phyloP scores from a whole-genome alignment of 1,284 basidiomycete species.

The Amylostereum areolatum region DNA sequence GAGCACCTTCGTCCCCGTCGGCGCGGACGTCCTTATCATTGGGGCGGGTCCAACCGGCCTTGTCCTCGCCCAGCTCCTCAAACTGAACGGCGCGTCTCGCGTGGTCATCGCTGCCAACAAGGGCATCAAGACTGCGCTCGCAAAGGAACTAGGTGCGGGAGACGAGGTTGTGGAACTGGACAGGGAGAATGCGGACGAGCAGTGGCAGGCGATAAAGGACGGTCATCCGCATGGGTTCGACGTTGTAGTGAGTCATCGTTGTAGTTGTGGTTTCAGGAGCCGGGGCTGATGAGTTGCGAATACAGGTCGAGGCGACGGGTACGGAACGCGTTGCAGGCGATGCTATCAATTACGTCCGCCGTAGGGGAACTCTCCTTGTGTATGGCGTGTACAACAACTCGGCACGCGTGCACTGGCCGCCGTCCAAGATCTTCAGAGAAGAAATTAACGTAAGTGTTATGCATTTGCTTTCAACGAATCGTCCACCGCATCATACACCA shows the following conservation, averaged over 20 bases:
- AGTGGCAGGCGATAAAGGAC: slow-evolving; percentile 53
- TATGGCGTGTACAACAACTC: slow-evolving; percentile 57
- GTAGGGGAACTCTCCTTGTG: slow-evolving; percentile 44
- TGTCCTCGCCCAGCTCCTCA: slow-evolving; percentile 55
- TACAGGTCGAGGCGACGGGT: slow-evolving; percentile 49
- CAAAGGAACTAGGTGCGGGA: slow-evolving; percentile 43
- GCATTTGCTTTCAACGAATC: neutral
- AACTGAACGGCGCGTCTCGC: slow-evolving; percentile 45
- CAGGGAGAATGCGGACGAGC: slow-evolving; percentile 39
- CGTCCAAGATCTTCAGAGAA: slow-evolving; percentile 55
- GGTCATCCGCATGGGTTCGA: slow-evolving; percentile 60
- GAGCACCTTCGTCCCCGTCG: slow-evolving; percentile 44
- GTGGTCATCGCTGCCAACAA: slow-evolving; percentile 49
- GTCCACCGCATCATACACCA: slow-evolving; percentile 11
- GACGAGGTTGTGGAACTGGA: slow-evolving; percentile 57
- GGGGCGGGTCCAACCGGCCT: slow-evolving; percentile 49
- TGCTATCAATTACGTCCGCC: slow-evolving; percentile 54
- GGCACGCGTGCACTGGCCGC: slow-evolving; percentile 51
- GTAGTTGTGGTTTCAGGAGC: neutral
- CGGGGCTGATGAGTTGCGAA: neutral
- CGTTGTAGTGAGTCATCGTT: slow-evolving; percentile 36
- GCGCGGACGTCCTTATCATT: slow-evolving; percentile 48
- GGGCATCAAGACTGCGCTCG: slow-evolving; percentile 57
- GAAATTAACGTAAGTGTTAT: slow-evolving; percentile 41
- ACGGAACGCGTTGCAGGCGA: slow-evolving; percentile 52